phyloP scores from a whole-genome alignment of 768 basidiomycete species.

The Lactarius hengduanensis region DNA sequence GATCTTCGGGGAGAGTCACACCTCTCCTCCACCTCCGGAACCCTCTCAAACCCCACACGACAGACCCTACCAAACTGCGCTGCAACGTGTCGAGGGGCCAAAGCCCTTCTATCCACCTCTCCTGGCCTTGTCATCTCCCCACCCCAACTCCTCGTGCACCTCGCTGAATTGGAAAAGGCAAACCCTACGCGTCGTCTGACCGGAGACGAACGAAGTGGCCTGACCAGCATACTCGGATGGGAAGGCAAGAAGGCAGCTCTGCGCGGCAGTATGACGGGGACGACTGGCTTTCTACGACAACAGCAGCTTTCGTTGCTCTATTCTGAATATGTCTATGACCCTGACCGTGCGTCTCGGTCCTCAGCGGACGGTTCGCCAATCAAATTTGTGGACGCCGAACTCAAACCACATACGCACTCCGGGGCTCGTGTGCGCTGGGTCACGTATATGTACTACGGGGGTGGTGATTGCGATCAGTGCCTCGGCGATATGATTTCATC shows the following conservation, averaged over 20 bases:
- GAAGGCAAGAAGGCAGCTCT: conserved; percentile 42
- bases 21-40: conserved; percentile 6
- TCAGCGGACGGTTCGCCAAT: conserved; percentile 7
- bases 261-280: conserved; percentile 47
- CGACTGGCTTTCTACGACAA: conserved; percentile 53
- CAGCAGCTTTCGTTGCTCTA: conserved; percentile 56
- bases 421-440: conserved; percentile 46
- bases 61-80: conserved; percentile 40
- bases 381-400: conserved; percentile 21
- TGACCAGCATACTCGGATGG: conserved; percentile 61
- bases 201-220: conserved; percentile 56
- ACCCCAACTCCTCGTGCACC: conserved; percentile 48
- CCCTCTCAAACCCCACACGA: conserved; percentile 16
- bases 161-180: conserved; percentile 51
- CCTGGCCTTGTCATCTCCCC: conserved; percentile 47
- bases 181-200: conserved; percentile 42
- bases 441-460: conserved; percentile 43
- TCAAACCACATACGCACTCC: conserved; percentile 37
- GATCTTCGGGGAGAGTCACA: conserved; percentile 24
- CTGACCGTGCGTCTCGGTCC: conserved; percentile 10
- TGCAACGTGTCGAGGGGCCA: conserved; percentile 43
- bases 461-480: conserved; percentile 32
- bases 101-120: conserved; percentile 51
- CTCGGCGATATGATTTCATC: conserved; percentile 47
- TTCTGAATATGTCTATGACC: conserved; percentile 39